Evolutionary conservation across 805 yeast species (phyloP), one percentile per base, ranked within the genome.

Genomic region (Candida ovalis): DNA sequence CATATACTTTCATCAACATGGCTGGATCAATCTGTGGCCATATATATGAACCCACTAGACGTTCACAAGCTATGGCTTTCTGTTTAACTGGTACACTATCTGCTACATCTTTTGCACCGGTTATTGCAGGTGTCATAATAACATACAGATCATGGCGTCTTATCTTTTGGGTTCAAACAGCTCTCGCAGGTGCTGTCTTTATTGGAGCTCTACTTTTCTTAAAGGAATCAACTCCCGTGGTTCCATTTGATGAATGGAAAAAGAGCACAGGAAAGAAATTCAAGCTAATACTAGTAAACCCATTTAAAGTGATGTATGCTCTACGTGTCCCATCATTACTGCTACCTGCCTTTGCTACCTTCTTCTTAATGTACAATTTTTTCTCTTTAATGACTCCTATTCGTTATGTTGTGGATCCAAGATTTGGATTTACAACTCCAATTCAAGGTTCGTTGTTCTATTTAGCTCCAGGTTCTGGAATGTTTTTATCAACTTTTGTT

Each of bases 391-490:
- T 76, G 41, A 77, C 83, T 0, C 83, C 83, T 1, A 77, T 79
- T 40, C 57, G 81, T 48, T 69, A 71, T 42, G 80, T 79, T 12
- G 71, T 79, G 37, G 79, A 77, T 53, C 83, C 83, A 3, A 57
- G 83, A 45, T 79, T 78, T 60, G 54, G 71, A 28, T 60, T 79
- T 30, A 67, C 67, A 1, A 56, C 69, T 28, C 82, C 84, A 0
- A 59, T 79, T 2, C 73, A 70, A 49, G 76, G 79, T 39, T 73
- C 80, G 0, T 58, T 79, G 22, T 78, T 79, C 55, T 79, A 78
- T 53, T 60, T 79, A 3, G 75, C 82, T 4, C 81, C 82, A 1
- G 83, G 82, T 2, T 10, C 61, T 15, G 84, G 84, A 0, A 77
- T 76, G 58, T 45, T 78, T 1, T 40, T 59, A 1, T 82, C 82